phyloP scores from a whole-genome alignment of 805 yeast species.

The Teunomyces atbi region DNA sequence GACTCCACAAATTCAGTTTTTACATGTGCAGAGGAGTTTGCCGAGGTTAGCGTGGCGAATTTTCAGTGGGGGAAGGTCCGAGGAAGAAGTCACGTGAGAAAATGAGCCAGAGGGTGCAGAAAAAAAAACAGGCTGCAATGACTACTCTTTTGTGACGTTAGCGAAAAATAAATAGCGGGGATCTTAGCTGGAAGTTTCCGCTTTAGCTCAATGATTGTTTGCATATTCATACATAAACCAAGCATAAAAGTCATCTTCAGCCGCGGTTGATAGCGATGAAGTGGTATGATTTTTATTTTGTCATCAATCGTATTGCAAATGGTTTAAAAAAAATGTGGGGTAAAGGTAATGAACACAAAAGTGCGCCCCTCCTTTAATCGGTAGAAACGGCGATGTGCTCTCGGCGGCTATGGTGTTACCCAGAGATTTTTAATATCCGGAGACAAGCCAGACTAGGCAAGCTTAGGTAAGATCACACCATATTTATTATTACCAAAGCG shows the following conservation, averaged over 20 bases:
- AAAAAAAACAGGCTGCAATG: not conserved
- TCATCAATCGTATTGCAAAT: too few relatives aligned
- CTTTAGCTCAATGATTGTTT: not conserved
- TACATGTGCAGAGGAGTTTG: slow-evolving; percentile 9
- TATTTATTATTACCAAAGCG: not conserved
- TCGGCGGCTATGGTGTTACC: not conserved
- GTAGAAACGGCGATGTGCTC: not conserved
- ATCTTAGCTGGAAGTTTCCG: not conserved
- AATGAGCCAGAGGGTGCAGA: not conserved
- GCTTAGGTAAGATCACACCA: not conserved
- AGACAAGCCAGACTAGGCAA: not conserved
- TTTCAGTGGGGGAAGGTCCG: slow-evolving; percentile 5
- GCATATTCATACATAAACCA: not conserved
- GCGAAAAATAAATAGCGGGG: not conserved
- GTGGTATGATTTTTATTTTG: not conserved
- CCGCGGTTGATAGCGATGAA: not conserved
- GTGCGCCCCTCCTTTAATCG: not conserved
- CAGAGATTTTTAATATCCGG: not conserved
- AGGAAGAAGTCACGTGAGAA: slow-evolving; percentile 5
- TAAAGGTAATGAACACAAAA: not conserved
- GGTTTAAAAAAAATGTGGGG: not conserved
- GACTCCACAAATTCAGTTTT: not conserved
- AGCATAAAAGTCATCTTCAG: not conserved
- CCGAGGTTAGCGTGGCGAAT: not conserved
- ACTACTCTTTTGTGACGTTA: not conserved